Evolutionary conservation across 129 eudicot genomes (phyloP), one percentile per base, ranked within the genome.

Genomic region (Pittosporum tobira): DNA sequence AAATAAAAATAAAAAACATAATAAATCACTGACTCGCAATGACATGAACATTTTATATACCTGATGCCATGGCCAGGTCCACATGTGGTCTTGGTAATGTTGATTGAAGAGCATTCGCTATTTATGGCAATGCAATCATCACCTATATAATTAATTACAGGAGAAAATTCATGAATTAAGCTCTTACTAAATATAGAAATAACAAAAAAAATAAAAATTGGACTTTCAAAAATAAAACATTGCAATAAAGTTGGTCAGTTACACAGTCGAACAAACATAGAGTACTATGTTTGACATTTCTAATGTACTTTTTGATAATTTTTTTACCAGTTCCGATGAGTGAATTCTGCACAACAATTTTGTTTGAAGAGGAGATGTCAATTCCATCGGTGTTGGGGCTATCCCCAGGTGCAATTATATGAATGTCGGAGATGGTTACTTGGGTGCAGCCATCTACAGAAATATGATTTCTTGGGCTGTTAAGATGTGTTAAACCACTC

Each of bases 381-480:
- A 80, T 80, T 6, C 82, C 86, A 65, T 80, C 81, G 1, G 86
- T 80, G 61, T 80, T 80, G 1, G 79, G 79, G 64, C 82, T 80
- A 31, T 72, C 23, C 51, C 5, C 48, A 4, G 86, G 86, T 64
- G 86, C 76, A 20, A 18, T 38, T 22, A 80, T 60, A 18, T 31
- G 62, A 26, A 75, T 11, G 37, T 61, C 14, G 8, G 67, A 66
- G 0, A 80, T 23, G 48, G 29, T 51, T 21, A 69, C 75, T 46
- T 57, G 64, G 34, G 48, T 16, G 46, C 82, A 72, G 14, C 13
- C 29, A 22, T 20, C 24, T 1, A 80, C 23, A 28, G 69, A 43
- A 8, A 80, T 72, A 65, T 75, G 86, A 51, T 59, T 12, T 57
- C 23, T 43, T 11, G 86, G 86, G 53, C 81, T 72, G 55, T 80